phyloP scores from a whole-genome alignment of 306 rosid genomes.

The Vigna angularis region DNA sequence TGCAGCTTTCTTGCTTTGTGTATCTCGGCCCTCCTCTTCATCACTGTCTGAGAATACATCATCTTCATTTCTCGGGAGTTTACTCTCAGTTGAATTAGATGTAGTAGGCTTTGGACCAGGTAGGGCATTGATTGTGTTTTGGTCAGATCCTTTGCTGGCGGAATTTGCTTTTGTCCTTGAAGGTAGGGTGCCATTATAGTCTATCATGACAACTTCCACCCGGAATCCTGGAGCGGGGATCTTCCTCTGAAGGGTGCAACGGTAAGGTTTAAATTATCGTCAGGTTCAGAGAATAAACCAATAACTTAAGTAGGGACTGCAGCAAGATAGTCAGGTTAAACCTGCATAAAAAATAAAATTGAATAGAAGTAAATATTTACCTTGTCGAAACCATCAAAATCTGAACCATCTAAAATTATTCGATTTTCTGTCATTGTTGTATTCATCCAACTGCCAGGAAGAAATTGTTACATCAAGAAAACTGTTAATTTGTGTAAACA shows the following conservation, averaged over 20 bases:
- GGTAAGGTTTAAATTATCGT: conserved; percentile 33
- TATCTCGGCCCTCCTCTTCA: conserved; percentile 61
- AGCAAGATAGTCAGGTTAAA: not conserved
- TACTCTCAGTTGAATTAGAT: conserved; percentile 48
- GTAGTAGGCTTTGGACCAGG: conserved; percentile 43
- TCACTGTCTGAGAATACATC: conserved; percentile 92
- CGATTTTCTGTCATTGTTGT: conserved; percentile 82
- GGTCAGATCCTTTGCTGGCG: conserved; percentile 54
- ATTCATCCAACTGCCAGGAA: conserved; percentile 82
- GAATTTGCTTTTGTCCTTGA: conserved; percentile 54
- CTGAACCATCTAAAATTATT: conserved; percentile 55
- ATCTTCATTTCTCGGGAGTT: conserved; percentile 54
- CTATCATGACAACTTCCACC: conserved; percentile 89
- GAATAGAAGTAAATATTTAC: conserved; percentile 48
- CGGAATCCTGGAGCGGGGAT: conserved; percentile 87
- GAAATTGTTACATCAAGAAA: conserved; percentile 32
- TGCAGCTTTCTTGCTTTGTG: conserved; percentile 42
- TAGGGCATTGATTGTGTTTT: conserved; percentile 43
- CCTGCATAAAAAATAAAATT: conserved; percentile 7
- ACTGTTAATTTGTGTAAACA: conserved; percentile 4
- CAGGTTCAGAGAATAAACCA: conserved; percentile 27
- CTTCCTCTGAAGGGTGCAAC: conserved; percentile 69
- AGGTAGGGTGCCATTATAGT: conserved; percentile 65
- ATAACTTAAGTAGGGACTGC: not conserved
- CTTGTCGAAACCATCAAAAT: conserved; percentile 94